A percentile compares a stretch with the other conserved stretches of the same genome.
These are phyloP conservation scores for Alternaria tenuissima DNA, from an alignment of 2,329 filamentous ascomycete genomes.

Conservation along the genomic window DNA sequence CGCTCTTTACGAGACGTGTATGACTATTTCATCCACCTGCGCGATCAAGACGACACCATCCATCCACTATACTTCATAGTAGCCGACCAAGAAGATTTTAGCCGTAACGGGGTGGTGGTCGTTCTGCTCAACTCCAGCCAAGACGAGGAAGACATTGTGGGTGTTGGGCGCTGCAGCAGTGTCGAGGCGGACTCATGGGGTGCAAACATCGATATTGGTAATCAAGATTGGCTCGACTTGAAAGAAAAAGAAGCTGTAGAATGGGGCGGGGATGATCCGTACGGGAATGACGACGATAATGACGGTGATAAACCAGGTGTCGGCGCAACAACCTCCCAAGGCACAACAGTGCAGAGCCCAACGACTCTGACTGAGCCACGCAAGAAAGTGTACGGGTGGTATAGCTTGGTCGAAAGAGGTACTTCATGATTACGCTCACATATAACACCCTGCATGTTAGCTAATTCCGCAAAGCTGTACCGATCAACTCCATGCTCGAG, in stretches of 20 bases:
- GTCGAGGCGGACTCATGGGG: slow-evolving; percentile 7
- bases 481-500: slow-evolving; percentile 4
- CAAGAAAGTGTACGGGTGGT: slow-evolving; percentile 4
- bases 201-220: slow-evolving; percentile 5
- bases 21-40: slow-evolving; percentile 4
- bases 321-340: background rate
- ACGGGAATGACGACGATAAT: background rate
- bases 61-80: slow-evolving; percentile 9
- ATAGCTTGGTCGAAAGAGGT: slow-evolving; percentile 5
- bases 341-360: background rate
- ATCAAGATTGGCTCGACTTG: slow-evolving; percentile 10
- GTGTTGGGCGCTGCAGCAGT: slow-evolving; percentile 4
- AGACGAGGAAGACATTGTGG: slow-evolving; percentile 4
- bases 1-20: slow-evolving; percentile 9
- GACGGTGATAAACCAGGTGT: background rate
- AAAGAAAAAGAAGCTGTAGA: slow-evolving; percentile 1
- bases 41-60: slow-evolving; percentile 7
- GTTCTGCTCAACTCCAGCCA: slow-evolving; percentile 6
- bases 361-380: background rate
- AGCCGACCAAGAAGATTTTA: slow-evolving; percentile 5
- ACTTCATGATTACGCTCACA: background rate
- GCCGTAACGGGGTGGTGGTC: slow-evolving; percentile 2
- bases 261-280: background rate
- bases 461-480: slow-evolving; percentile 1
- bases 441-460: background rate